These are phyloP conservation scores for Erucastrum elatum DNA, from an alignment of 345 rosid species.

Conservation along the genomic window DNA sequence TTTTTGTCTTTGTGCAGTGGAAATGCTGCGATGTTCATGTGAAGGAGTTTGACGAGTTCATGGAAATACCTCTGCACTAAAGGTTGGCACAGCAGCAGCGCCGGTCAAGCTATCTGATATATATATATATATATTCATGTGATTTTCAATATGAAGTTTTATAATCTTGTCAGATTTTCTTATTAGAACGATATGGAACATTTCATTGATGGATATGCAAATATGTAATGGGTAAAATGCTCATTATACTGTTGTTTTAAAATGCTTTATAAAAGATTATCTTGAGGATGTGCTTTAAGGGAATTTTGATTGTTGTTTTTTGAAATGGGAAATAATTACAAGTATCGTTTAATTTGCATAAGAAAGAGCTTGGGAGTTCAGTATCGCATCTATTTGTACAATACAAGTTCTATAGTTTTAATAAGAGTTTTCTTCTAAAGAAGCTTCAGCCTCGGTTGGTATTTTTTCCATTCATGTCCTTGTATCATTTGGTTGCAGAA, in stretches of 20 bases:
- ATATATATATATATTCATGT: not conserved
- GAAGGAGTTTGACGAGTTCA: slow-evolving; percentile 94
- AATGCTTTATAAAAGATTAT: too few species aligned
- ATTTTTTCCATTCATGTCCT: slow-evolving; percentile 55
- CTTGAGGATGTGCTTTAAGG: too few species aligned
- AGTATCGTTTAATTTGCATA: not conserved
- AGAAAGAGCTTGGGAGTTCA: slow-evolving; percentile 18
- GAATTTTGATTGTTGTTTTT: not conserved
- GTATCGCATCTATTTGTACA: slow-evolving; percentile 5
- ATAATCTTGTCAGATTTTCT: not conserved
- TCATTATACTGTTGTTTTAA: not conserved
- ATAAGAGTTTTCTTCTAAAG: slow-evolving; percentile 30
- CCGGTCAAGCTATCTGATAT: slow-evolving; percentile 41
- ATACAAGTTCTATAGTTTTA: slow-evolving; percentile 9
- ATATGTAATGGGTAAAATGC: slow-evolving; percentile 8
- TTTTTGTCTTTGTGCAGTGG: slow-evolving; percentile 56
- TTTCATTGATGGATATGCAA: not conserved
- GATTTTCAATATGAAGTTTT: slow-evolving; percentile 4
- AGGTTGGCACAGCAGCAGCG: slow-evolving; percentile 79
- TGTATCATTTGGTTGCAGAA: slow-evolving; percentile 59
- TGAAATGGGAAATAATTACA: not conserved
- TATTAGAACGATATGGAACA: not conserved
- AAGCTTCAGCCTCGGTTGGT: slow-evolving; percentile 54
- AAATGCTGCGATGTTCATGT: slow-evolving; percentile 87
- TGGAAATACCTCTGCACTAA: slow-evolving; percentile 76